Percentiles rank a stretch among this genome's conserved stretches.
Conservation (phyloP, 2,329 filamentous ascomycete genomes). For the Xylariaceae sp. region DNA sequence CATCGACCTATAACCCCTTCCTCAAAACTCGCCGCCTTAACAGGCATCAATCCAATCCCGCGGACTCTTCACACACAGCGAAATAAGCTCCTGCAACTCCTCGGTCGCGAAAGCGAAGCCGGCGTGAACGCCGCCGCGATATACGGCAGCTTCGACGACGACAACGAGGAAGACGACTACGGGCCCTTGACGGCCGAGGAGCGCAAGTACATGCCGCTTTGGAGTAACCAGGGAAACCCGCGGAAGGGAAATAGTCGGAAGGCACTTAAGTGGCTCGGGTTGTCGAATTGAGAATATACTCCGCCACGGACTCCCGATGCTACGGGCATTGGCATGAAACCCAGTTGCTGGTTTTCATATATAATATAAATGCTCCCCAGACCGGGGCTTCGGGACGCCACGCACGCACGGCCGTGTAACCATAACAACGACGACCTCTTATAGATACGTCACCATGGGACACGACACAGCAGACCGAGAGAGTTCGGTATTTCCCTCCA, state of each 20-base stretch:
- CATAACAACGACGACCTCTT: no score
- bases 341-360: no score
- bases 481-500: no score
- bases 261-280: conserved; percentile 49
- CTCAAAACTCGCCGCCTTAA: no score
- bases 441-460: no score
- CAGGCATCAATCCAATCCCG: background rate
- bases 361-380: no score
- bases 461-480: no score
- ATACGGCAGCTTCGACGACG: conserved; percentile 33
- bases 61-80: conserved; percentile 26
- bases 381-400: no score
- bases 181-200: conserved; percentile 44
- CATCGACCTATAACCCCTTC: background rate
- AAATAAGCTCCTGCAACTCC: conserved; percentile 27
- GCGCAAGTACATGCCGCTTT: conserved; percentile 49
- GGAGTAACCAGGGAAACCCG: conserved; percentile 26
- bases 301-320: background rate
- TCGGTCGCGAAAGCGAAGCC: conserved; percentile 18
- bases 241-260: conserved; percentile 44
- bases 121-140: conserved; percentile 1
- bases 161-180: conserved; percentile 10
- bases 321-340: no score
- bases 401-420: no score
- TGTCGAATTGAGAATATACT: conserved; percentile 26